phyloP scores from a whole-genome alignment of 257 asterid genomes.

The Solanum neorickii region DNA sequence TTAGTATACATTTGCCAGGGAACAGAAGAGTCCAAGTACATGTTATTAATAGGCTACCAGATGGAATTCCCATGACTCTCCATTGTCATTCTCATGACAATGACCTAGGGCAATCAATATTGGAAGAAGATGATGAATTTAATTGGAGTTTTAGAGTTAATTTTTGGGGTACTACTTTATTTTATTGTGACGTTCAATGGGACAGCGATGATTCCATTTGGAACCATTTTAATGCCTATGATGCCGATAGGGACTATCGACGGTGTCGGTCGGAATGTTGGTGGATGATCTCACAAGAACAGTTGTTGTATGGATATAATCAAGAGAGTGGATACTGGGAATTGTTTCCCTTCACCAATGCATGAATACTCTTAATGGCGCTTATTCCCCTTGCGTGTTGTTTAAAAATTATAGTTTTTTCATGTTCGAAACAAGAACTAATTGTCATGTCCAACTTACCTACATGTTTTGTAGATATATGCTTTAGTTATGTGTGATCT shows the following conservation, averaged over 20 bases:
- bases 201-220: background rate
- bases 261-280: slow-evolving; percentile 21
- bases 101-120: slow-evolving; percentile 21
- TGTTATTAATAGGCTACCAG: slow-evolving; percentile 14
- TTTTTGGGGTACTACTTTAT: slow-evolving; percentile 24
- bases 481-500: background rate
- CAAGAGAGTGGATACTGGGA: slow-evolving; percentile 19
- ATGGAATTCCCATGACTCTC: slow-evolving; percentile 4
- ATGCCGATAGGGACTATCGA: slow-evolving; percentile 10
- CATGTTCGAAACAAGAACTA: background rate
- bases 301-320: slow-evolving; percentile 18
- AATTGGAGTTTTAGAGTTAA: slow-evolving; percentile 24
- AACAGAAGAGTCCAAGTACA: slow-evolving; percentile 7
- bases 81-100: slow-evolving; percentile 36
- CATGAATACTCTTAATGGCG: background rate
- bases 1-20: background rate
- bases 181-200: slow-evolving; percentile 28
- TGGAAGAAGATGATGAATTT: background rate
- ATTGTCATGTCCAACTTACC: background rate
- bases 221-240: slow-evolving; percentile 28
- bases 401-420: no score
- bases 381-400: background rate
- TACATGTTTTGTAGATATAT: background rate
- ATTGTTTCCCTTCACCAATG: background rate
- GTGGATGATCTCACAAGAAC: slow-evolving; percentile 25